These are phyloP conservation scores for Fusarium neocosmosporiellum DNA, from an alignment of 2,329 filamentous ascomycete species.

Conservation along the genomic window DNA sequence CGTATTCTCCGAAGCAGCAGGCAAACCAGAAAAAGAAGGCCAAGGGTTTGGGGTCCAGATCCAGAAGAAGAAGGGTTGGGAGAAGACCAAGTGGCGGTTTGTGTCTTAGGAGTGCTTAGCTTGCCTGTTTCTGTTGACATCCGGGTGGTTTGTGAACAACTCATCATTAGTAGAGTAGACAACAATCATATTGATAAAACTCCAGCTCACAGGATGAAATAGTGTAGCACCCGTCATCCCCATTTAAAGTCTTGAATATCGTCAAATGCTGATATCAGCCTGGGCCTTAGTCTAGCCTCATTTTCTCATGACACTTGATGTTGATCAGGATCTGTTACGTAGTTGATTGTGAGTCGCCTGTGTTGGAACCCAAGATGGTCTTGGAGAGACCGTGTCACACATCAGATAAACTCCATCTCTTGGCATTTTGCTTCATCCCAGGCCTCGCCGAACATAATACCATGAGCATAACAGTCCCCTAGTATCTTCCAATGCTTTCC, in stretches of 20 bases:
- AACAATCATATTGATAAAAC: too few species aligned
- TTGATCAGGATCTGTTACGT: not conserved
- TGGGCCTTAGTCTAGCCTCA: not conserved
- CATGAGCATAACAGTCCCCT: constrained; percentile 12
- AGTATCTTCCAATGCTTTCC: not conserved
- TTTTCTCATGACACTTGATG: not conserved
- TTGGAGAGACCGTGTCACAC: not conserved
- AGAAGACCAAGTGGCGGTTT: constrained; percentile 18
- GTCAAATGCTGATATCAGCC: not conserved
- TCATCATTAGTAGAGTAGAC: not conserved
- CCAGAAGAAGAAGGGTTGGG: constrained; percentile 22
- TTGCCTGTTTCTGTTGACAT: too few species aligned
- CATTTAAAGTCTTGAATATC: not conserved
- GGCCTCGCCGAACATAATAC: not conserved
- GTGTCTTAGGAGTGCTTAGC: not conserved
- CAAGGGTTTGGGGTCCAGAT: constrained; percentile 19
- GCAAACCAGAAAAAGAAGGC: constrained; percentile 10
- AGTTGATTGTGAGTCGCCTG: not conserved
- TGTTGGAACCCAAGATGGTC: not conserved
- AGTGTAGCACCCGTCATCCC: not conserved
- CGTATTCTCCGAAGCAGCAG: constrained; percentile 7
- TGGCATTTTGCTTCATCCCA: not conserved
- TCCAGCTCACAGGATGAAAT: not conserved
- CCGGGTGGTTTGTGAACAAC: not conserved
- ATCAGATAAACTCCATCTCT: not conserved